Conservation (phyloP, 495 filamentous ascomycete species). For the Extremus antarcticus region DNA sequence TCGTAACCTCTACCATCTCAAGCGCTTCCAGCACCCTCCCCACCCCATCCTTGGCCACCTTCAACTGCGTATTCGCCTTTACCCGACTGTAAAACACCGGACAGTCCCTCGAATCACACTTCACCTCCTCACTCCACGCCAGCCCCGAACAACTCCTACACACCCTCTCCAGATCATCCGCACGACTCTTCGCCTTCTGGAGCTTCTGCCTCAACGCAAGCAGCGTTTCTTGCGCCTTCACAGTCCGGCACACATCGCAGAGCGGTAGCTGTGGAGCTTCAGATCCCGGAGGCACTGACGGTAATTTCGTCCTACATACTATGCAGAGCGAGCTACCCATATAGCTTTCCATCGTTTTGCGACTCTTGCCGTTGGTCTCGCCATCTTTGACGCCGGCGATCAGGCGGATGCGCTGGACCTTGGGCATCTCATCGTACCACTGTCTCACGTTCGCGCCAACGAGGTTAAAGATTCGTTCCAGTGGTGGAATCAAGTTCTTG, state of each 20-base stretch:
- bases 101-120: slow-evolving; percentile 83
- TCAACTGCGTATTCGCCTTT: slow-evolving; percentile 53
- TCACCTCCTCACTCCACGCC: slow-evolving; percentile 61
- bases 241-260: slow-evolving; percentile 51
- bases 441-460: slow-evolving; percentile 82
- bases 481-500: slow-evolving; percentile 88
- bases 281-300: slow-evolving; percentile 6
- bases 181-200: slow-evolving; percentile 50
- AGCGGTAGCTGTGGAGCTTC: slow-evolving; percentile 37
- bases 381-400: slow-evolving; percentile 20
- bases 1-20: slow-evolving; percentile 15
- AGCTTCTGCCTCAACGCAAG: slow-evolving; percentile 50
- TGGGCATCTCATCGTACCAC: slow-evolving; percentile 98
- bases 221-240: slow-evolving; percentile 44
- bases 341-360: slow-evolving; percentile 74
- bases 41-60: slow-evolving; percentile 39
- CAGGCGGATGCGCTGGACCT: slow-evolving; percentile 56
- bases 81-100: slow-evolving; percentile 83
- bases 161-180: slow-evolving; percentile 55
- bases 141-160: slow-evolving; percentile 75
- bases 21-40: slow-evolving; percentile 24
- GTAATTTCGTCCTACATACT: slow-evolving; percentile 58
- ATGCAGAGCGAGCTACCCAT: slow-evolving; percentile 70
- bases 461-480: slow-evolving; percentile 94
- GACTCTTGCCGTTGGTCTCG: slow-evolving; percentile 18